Percentiles rank a stretch among this genome's conserved stretches.
Evolutionary conservation across 1,139 yeast species (phyloP).

Genomic region (Sugiyamaella castrensis): DNA sequence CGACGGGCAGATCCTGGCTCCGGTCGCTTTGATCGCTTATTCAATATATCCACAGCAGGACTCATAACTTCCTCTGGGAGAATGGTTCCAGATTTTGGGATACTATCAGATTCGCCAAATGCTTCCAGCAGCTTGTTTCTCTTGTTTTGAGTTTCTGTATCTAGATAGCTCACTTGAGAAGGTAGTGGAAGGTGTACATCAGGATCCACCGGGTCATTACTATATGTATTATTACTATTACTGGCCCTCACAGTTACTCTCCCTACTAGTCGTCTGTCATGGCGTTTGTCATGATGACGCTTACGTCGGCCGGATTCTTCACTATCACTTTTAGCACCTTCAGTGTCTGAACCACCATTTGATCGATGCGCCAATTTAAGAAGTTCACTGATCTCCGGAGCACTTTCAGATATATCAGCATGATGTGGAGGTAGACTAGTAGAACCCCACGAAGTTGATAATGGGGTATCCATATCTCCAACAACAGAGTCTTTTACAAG

Average conservation of each 20-base stretch:
- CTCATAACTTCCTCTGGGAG: slow-evolving; percentile 19
- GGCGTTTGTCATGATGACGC: slow-evolving; percentile 1
- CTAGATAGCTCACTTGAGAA: slow-evolving; percentile 29
- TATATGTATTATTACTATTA: neutral
- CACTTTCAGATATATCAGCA: neutral
- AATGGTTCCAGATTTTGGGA: slow-evolving; percentile 2
- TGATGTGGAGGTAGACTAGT: neutral
- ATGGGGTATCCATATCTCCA: no score
- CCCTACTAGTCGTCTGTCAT: slow-evolving; percentile 17
- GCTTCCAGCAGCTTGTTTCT: slow-evolving; percentile 27
- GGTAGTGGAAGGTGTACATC: slow-evolving; percentile 8
- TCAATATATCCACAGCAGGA: slow-evolving; percentile 24
- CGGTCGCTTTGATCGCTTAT: slow-evolving; percentile 5
- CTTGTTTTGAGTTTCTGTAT: slow-evolving; percentile 26
- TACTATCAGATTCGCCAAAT: slow-evolving; percentile 24
- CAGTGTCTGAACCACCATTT: neutral
- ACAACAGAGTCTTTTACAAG: neutral
- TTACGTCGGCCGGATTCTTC: neutral
- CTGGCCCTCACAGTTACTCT: slow-evolving; percentile 13
- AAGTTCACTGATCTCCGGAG: slow-evolving; percentile 4
- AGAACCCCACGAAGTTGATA: no score
- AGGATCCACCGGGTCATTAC: neutral
- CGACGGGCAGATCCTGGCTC: slow-evolving; percentile 7
- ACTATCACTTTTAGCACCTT: slow-evolving; percentile 1
- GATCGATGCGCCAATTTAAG: neutral